phyloP scores from a whole-genome alignment of 2,329 filamentous ascomycete genomes.

The Sphaerulina musiva region DNA sequence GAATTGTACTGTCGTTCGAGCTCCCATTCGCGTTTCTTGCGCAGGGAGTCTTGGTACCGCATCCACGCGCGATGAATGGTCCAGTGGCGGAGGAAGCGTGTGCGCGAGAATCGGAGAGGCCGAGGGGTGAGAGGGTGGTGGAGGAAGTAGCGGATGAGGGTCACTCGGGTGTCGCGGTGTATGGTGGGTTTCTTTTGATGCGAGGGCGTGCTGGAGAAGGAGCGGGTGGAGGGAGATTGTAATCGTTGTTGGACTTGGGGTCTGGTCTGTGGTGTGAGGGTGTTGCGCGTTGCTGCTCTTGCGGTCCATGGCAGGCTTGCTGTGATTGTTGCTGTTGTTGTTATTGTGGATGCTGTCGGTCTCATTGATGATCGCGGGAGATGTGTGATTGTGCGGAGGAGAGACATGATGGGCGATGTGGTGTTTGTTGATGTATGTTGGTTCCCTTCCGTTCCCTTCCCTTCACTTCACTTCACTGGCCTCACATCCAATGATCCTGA shows the following conservation, averaged over 20 bases:
- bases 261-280: background rate
- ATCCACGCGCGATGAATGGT: conserved; percentile 97
- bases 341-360: conserved; percentile 32
- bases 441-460: background rate
- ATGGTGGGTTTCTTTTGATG: background rate
- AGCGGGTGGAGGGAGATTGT: no score
- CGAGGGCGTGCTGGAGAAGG: background rate
- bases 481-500: background rate
- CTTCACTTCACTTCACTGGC: background rate
- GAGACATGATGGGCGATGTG: conserved; percentile 23
- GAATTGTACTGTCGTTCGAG: conserved; percentile 72
- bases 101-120: conserved; percentile 82
- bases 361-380: conserved; percentile 9
- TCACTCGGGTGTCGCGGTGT: no score
- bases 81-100: conserved; percentile 88
- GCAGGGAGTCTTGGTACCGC: conserved; percentile 65
- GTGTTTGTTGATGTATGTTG: background rate
- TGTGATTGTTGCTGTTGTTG: conserved; percentile 17
- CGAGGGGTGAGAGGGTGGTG: conserved; percentile 61
- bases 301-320: no score
- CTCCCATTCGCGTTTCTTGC: conserved; percentile 58
- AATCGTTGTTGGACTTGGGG: background rate
- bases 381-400: conserved; percentile 27
- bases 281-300: no score
- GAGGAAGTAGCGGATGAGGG: conserved; percentile 60